Base-by-base conservation (phyloP, 345 rosid species). In the Ceriops tagal region DNA sequence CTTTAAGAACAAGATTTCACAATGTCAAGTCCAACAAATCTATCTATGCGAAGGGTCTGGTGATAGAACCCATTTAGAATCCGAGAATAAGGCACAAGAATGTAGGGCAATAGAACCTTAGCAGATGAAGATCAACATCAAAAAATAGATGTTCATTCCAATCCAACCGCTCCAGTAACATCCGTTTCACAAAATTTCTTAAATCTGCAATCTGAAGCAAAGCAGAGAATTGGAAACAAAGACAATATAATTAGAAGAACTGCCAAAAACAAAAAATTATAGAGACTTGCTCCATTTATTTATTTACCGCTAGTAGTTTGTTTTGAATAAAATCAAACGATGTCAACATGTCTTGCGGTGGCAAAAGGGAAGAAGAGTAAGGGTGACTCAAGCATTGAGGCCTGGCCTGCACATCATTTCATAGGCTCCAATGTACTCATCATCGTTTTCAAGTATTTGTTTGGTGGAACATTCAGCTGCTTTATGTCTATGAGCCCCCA, bases 351-450 rank as follows among this genome's bases (percentile, higher is more conserved):
- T 74, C 53, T 78, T 85, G 86, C 92, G 89, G 96, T 66, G 70
- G 64, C 83, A 16, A 89, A 84, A 75, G 93, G 96, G 73, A 89
- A 84, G 88, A 92, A 88, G 88, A 86, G 96, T 72, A 89, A 87
- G 86, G 75, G 67, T 67, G 96, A 95, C 55, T 80, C 93, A 27
- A 84, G 87, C 34, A 68, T 78, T 76, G 96, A 95, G 99, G 97
- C 92, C 32, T 61, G 86, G 69, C 77, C 77, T 75, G 67, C 69
- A 27, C 43, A 61, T 31, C 28, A 58, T 61, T 72, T 37, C 53
- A 69, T 53, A 52, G 53, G 60, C 68, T 67, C 47, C 6, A 30
- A 24, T 58, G 24, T 61, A 13, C 46, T 60, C 27, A 37, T 24
- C 20, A 31, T 47, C 20, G 53, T 5, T 55, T 4, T 53, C 59